Conservation (phyloP, 148 eudicot species). For the Pharnaceum exiguum region DNA sequence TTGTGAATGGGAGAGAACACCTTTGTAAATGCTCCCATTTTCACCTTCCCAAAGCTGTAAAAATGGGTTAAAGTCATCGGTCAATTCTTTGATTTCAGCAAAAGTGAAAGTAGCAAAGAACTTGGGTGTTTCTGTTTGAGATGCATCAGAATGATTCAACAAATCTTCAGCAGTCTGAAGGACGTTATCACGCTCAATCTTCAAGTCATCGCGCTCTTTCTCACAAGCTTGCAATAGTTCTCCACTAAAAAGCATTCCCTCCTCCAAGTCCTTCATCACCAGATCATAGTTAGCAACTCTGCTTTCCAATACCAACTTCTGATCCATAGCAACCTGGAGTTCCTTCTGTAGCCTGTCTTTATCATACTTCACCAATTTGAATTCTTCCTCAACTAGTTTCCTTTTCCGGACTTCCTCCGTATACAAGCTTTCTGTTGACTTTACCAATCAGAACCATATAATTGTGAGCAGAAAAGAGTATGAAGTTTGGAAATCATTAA, state of each 20-base stretch:
- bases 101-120: slow-evolving; percentile 23
- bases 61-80: slow-evolving; percentile 26
- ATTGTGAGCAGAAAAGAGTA: no score
- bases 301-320: slow-evolving; percentile 17
- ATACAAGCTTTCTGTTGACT: slow-evolving; percentile 12
- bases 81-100: slow-evolving; percentile 25
- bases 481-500: no score
- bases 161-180: slow-evolving; percentile 30
- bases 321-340: slow-evolving; percentile 22
- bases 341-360: slow-evolving; percentile 21
- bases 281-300: slow-evolving; percentile 25
- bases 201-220: slow-evolving; percentile 28
- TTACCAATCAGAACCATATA: slow-evolving; percentile 18
- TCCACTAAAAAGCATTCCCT: slow-evolving; percentile 18
- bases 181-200: slow-evolving; percentile 32
- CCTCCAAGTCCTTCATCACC: slow-evolving; percentile 27
- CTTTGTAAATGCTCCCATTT: slow-evolving; percentile 28
- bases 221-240: slow-evolving; percentile 29
- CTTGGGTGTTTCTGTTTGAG: slow-evolving; percentile 5
- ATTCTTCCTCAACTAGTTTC: slow-evolving; percentile 25
- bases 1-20: slow-evolving; percentile 33
- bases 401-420: slow-evolving; percentile 15
- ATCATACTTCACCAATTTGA: slow-evolving; percentile 16
- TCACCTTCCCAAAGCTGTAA: slow-evolving; percentile 29
- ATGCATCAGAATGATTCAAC: slow-evolving; percentile 22